Percentiles rank a stretch among this genome's conserved stretches.
Conservation (phyloP, 208 protist species). For the Leishmania arabica region DNA sequence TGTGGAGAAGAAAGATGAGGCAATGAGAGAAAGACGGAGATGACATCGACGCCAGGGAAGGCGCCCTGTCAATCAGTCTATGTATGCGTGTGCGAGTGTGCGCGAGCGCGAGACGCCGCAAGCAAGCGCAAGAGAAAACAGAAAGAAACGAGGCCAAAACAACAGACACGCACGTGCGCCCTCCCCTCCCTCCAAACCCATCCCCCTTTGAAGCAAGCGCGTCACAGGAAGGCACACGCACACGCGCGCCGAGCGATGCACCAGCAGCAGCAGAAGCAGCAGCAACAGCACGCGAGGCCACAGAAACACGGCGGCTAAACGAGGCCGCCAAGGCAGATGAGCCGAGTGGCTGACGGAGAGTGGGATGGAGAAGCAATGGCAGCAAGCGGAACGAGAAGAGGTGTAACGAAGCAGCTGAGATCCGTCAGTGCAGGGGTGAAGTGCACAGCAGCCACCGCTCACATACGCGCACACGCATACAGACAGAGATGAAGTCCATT, state of each 20-base stretch:
- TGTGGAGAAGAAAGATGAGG: neutral
- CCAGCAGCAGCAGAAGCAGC: neutral
- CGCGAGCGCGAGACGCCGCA: neutral
- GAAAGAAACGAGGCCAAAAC: neutral
- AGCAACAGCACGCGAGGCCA: neutral
- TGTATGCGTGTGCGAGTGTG: neutral
- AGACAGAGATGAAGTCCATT: neutral
- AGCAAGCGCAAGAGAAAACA: constrained; percentile 7
- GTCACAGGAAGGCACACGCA: neutral
- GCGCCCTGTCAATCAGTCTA: neutral
- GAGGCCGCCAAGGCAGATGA: neutral
- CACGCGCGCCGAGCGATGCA: neutral
- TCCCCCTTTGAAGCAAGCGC: too few relatives aligned
- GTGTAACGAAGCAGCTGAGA: neutral
- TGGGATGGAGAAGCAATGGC: neutral
- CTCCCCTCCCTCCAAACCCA: neutral
- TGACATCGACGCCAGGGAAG: neutral
- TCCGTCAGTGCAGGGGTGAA: neutral
- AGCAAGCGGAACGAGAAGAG: neutral
- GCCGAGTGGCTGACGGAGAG: neutral
- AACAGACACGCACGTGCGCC: neutral
- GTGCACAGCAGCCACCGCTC: neutral
- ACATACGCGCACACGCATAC: neutral
- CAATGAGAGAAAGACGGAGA: neutral
- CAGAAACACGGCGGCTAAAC: neutral